phyloP scores from a whole-genome alignment of 2,329 filamentous ascomycete species.

The Alternaria brassicicola region DNA sequence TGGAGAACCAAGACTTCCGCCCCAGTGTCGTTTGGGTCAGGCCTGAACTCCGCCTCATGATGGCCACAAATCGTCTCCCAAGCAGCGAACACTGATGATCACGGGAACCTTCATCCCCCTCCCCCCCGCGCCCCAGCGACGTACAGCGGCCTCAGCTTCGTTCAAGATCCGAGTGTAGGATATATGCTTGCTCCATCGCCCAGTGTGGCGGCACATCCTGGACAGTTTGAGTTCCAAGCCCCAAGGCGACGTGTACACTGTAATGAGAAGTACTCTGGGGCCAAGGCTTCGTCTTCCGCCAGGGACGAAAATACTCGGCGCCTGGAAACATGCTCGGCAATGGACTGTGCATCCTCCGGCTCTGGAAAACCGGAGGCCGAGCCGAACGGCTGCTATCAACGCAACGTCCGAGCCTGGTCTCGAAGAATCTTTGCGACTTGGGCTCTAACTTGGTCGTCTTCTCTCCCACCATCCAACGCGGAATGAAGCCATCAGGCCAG shows the following conservation, averaged over 20 bases:
- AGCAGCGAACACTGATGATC: constrained; percentile 1
- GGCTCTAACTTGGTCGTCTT: background rate
- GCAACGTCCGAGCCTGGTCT: background rate
- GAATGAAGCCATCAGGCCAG: constrained; percentile 10
- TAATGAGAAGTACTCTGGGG: constrained; percentile 3
- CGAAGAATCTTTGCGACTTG: background rate
- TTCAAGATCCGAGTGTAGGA: background rate
- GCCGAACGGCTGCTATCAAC: background rate
- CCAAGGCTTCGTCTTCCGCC: constrained; percentile 7
- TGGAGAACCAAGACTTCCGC: constrained; percentile 1
- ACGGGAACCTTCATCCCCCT: too few relatives aligned
- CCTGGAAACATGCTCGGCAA: constrained; percentile 23
- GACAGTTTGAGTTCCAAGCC: constrained; percentile 14
- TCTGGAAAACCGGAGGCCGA: constrained; percentile 17
- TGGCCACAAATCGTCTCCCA: constrained; percentile 5
- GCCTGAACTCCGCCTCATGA: constrained; percentile 22
- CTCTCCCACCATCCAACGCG: background rate
- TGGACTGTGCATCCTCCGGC: constrained; percentile 26
- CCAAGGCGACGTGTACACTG: constrained; percentile 18
- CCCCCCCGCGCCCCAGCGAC: background rate
- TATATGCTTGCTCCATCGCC: background rate
- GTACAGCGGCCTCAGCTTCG: background rate
- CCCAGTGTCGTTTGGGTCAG: constrained; percentile 3
- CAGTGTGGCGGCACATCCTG: background rate
- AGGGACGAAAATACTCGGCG: constrained; percentile 30